Evolutionary conservation across 2,329 filamentous ascomycete genomes (phyloP).

Genomic region (Fusarium veterinarium): DNA sequence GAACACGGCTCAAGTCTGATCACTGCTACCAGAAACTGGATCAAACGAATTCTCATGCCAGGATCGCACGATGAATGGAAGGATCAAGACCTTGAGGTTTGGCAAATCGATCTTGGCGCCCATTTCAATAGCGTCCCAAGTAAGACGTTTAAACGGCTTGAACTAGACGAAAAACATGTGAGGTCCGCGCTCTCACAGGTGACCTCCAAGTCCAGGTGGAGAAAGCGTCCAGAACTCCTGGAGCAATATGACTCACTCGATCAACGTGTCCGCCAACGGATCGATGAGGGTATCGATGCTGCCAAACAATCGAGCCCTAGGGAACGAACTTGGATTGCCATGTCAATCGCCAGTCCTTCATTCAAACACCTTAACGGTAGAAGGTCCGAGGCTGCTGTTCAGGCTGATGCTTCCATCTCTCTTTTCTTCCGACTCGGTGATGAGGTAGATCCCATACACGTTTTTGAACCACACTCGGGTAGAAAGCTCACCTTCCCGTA

Average conservation of each 20-base stretch:
- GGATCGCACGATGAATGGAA: not conserved
- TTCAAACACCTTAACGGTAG: too few species aligned
- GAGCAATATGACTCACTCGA: not conserved
- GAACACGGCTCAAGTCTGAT: not conserved
- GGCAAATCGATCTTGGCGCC: not conserved
- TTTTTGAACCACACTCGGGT: rapidly evolving
- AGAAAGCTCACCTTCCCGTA: not conserved
- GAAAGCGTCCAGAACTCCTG: not conserved
- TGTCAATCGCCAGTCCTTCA: not conserved
- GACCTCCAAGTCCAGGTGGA: not conserved
- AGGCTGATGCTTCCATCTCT: not conserved
- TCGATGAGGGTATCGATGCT: not conserved
- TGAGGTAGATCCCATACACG: rapidly evolving
- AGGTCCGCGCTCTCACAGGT: rapidly evolving
- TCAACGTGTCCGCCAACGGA: not conserved
- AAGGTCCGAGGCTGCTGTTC: not conserved
- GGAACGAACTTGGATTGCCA: not conserved
- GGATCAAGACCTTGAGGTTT: not conserved
- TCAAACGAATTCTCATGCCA: not conserved
- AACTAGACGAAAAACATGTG: not conserved
- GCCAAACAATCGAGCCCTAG: rapidly evolving
- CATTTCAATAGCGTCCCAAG: not conserved
- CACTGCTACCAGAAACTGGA: not conserved
- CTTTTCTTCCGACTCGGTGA: not conserved
- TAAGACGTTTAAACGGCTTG: not conserved